Conservation (phyloP, 169 alveolate genomes). For the Perkinsus chesapeaki region DNA sequence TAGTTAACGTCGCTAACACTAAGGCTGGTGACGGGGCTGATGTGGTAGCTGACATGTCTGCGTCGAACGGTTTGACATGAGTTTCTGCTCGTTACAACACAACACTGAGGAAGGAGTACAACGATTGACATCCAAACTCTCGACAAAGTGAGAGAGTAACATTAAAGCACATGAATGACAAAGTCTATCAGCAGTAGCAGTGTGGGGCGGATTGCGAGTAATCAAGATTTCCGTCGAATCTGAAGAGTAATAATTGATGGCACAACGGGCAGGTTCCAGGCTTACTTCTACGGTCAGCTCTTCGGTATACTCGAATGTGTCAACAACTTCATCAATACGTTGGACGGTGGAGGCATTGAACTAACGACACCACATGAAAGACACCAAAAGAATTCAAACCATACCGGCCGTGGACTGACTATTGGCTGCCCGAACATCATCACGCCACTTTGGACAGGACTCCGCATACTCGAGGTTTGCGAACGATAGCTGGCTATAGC, state of each 20-base stretch:
- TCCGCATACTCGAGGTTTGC: neutral
- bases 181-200: neutral
- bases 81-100: neutral
- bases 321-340: neutral
- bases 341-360: too few species aligned
- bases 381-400: neutral
- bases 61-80: neutral
- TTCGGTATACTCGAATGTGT: neutral
- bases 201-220: neutral
- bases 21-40: too few species aligned
- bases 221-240: neutral
- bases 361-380: too few species aligned
- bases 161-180: neutral
- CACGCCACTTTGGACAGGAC: neutral
- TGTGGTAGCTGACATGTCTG: too few species aligned
- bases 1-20: too few species aligned
- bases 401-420: neutral
- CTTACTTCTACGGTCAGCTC: neutral
- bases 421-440: neutral
- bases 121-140: neutral
- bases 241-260: too few species aligned
- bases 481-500: neutral
- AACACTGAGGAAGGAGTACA: neutral
- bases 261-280: too few species aligned
- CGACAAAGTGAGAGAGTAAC: neutral